phyloP scores from a whole-genome alignment of 2,329 filamentous ascomycete species.

The Trichoderma breve region DNA sequence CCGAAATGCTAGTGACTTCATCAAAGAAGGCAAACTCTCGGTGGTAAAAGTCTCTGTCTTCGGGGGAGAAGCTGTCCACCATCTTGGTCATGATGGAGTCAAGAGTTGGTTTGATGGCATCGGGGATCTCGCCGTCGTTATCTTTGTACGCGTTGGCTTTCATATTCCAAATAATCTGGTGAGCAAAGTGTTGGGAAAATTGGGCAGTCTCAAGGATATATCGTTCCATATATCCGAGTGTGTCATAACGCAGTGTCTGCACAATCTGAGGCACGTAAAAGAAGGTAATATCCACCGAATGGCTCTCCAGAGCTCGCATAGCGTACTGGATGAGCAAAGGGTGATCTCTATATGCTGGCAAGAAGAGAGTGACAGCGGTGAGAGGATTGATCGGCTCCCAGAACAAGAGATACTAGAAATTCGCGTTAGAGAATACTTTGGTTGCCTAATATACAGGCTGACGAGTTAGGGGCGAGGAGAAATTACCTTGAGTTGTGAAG shows the following conservation, averaged over 20 bases:
- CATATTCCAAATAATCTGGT: conserved; percentile 99
- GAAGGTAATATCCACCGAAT: conserved; percentile 95
- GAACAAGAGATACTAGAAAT: conserved; percentile 73
- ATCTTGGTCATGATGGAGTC: conserved; percentile 86
- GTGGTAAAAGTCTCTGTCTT: conserved; percentile 85
- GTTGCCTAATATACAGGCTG: background rate
- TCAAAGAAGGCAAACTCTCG: conserved; percentile 98
- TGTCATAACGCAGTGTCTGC: conserved; percentile 89
- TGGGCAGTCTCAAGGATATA: conserved; percentile 97
- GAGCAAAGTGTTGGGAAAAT: conserved; percentile 96
- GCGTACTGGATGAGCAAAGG: conserved; percentile 95
- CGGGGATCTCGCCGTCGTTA: conserved; percentile 84
- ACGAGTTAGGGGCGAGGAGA: background rate
- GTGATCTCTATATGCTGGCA: conserved; percentile 87
- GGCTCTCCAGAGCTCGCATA: conserved; percentile 89
- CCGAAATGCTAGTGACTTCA: conserved; percentile 92
- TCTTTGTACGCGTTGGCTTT: conserved; percentile 99
- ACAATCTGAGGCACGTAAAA: conserved; percentile 99
- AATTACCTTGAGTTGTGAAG: conserved; percentile 72
- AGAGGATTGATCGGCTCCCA: conserved; percentile 93
- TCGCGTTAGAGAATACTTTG: conserved; percentile 25
- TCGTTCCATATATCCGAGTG: conserved; percentile 87
- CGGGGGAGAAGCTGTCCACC: conserved; percentile 73
- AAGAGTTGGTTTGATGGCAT: conserved; percentile 87
- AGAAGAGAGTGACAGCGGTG: conserved; percentile 87